Percentiles rank a stretch among this genome's conserved stretches.
Conservation (phyloP, 441 rosid genomes). For the Pelargonium exstipulatum region DNA sequence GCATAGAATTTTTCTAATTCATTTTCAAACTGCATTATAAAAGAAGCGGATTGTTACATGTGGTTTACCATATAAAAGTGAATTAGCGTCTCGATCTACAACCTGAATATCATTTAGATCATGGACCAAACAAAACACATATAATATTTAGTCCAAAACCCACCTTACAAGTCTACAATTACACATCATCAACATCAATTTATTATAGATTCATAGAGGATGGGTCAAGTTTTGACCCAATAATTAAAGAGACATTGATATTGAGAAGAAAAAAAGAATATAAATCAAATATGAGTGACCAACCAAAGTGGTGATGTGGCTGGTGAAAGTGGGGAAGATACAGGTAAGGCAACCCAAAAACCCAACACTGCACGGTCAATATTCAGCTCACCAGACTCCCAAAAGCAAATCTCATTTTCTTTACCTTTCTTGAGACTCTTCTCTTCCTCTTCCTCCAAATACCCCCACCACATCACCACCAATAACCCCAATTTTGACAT, state of each 20-base stretch:
- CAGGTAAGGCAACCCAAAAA: constrained; percentile 33
- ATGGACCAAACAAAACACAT: too few species aligned
- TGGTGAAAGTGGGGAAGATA: constrained; percentile 15
- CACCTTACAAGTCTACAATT: too few species aligned
- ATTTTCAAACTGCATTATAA: too few species aligned
- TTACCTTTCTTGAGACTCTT: constrained; percentile 26
- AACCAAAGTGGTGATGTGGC: neutral
- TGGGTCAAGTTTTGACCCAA: neutral
- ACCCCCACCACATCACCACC: constrained; percentile 13
- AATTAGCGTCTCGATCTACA: too few species aligned
- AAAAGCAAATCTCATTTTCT: constrained; percentile 16
- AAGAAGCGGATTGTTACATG: too few species aligned
- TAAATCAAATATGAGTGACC: neutral
- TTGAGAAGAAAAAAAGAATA: neutral
- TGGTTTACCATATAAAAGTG: too few species aligned
- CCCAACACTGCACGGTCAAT: constrained; percentile 37
- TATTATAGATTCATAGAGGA: too few species aligned
- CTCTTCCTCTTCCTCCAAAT: neutral
- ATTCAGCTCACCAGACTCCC: constrained; percentile 40
- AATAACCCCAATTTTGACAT: constrained; percentile 18
- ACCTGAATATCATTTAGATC: too few species aligned
- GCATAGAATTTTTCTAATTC: too few species aligned
- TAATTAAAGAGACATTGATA: too few species aligned
- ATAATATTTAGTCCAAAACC: too few species aligned
- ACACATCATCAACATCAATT: too few species aligned